These are phyloP conservation scores for Sporothrix luriei DNA, from an alignment of 2,329 filamentous ascomycete species.

Conservation along the genomic window DNA sequence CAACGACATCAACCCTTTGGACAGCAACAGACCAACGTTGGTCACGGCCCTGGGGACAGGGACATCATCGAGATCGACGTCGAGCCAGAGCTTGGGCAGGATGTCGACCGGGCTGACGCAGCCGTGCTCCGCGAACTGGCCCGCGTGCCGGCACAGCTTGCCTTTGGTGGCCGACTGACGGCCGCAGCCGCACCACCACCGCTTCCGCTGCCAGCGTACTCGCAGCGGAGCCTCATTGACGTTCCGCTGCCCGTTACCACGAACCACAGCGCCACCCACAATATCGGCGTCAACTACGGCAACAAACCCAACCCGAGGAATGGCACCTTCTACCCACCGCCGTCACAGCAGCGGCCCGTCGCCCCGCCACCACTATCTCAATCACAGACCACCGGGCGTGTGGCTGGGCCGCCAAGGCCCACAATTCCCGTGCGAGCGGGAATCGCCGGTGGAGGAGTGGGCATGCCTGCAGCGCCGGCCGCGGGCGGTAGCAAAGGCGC, in stretches of 20 bases:
- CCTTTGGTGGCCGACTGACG: slow-evolving; percentile 28
- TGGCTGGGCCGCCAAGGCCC: background rate
- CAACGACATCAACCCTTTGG: slow-evolving; percentile 21
- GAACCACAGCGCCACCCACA: background rate
- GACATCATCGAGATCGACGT: slow-evolving; percentile 20
- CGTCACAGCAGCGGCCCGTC: slow-evolving; percentile 15
- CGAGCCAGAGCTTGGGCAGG: slow-evolving; percentile 25
- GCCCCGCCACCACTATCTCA: background rate
- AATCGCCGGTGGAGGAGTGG: background rate
- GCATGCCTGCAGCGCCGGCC: background rate
- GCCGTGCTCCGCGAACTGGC: slow-evolving; percentile 35
- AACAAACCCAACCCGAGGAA: background rate
- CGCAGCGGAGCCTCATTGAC: slow-evolving; percentile 32
- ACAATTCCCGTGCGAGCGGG: background rate
- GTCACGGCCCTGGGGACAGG: background rate
- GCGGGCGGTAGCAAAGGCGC: background rate
- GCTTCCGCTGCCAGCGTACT: slow-evolving; percentile 33
- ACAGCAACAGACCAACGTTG: background rate
- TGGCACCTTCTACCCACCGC: slow-evolving; percentile 8
- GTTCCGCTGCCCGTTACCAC: slow-evolving; percentile 30
- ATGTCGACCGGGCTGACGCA: slow-evolving; percentile 32
- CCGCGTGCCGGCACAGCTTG: slow-evolving; percentile 33
- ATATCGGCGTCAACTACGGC: background rate
- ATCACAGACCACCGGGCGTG: background rate
- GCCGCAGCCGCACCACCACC: slow-evolving; percentile 34